phyloP scores from a whole-genome alignment of 306 rosid genomes.

The Styphnolobium japonicum region DNA sequence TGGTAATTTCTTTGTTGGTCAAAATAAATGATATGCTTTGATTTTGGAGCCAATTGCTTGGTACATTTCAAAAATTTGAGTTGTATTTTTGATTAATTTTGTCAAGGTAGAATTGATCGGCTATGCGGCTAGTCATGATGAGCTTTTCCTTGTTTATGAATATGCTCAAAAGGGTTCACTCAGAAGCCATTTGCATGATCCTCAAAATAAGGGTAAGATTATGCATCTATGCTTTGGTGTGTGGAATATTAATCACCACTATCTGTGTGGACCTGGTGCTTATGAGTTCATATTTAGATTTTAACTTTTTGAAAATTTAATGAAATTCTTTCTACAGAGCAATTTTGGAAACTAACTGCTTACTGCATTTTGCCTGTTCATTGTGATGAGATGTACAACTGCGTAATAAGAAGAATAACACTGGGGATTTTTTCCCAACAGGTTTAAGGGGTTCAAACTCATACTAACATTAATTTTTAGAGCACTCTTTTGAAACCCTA shows the following conservation, averaged over 20 bases:
- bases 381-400: constrained; percentile 11
- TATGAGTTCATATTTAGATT: background rate
- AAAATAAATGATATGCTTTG: constrained; percentile 2
- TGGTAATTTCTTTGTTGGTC: constrained; percentile 52
- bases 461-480: background rate
- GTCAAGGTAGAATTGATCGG: constrained; percentile 99
- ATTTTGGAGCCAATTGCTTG: constrained; percentile 31
- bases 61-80: constrained; percentile 39
- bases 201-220: constrained; percentile 81
- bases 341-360: background rate
- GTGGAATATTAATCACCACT: constrained; percentile 4
- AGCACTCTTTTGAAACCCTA: background rate
- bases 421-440: background rate
- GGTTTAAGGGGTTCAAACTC: background rate
- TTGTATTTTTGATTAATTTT: constrained; percentile 39
- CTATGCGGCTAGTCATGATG: constrained; percentile 83
- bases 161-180: constrained; percentile 96
- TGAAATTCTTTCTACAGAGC: background rate
- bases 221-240: constrained; percentile 1
- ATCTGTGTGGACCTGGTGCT: background rate
- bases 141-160: constrained; percentile 85
- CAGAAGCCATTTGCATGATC: constrained; percentile 88
- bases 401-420: background rate
- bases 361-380: background rate
- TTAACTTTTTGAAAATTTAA: background rate